phyloP scores from a whole-genome alignment of 2,329 filamentous ascomycete genomes.

The Beauveria varroae region DNA sequence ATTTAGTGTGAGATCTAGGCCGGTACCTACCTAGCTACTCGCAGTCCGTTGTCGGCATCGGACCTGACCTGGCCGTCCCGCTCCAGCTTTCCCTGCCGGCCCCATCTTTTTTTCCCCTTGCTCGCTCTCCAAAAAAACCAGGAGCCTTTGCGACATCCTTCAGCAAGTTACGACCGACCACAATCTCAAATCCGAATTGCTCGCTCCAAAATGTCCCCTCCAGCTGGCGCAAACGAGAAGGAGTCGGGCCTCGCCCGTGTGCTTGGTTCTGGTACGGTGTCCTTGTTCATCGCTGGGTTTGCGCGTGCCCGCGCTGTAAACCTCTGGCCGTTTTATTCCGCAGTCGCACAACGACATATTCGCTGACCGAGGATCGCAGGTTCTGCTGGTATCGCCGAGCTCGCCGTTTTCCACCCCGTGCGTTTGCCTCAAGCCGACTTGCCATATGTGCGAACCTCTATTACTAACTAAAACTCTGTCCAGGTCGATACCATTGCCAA shows the following conservation, averaged over 20 bases:
- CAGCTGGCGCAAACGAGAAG: constrained; percentile 49
- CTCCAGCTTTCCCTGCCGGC: neutral
- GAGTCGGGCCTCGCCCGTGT: constrained; percentile 86
- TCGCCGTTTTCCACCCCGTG: constrained; percentile 89
- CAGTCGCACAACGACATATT: neutral
- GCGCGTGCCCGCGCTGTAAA: neutral
- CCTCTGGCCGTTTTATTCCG: constrained; percentile 5
- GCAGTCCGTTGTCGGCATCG: neutral
- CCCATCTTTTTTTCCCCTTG: constrained; percentile 1
- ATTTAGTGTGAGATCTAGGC: neutral
- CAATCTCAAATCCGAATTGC: neutral
- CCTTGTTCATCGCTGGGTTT: neutral
- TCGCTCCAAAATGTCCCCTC: constrained; percentile 48
- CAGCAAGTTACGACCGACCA: neutral
- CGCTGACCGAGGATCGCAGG: constrained; percentile 42
- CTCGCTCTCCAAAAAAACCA: constrained; percentile 1
- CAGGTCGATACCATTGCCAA: constrained; percentile 97
- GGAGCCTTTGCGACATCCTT: constrained; percentile 4
- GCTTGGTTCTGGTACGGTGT: constrained; percentile 71
- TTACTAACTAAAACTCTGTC: neutral
- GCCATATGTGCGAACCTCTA: neutral
- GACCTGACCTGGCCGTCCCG: neutral
- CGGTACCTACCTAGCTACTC: neutral
- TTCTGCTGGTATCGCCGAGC: constrained; percentile 85
- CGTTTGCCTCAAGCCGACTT: constrained; percentile 5